Evolutionary conservation across 1,284 basidiomycete species (phyloP).

Genomic region (Sanghuangporus baumii): DNA sequence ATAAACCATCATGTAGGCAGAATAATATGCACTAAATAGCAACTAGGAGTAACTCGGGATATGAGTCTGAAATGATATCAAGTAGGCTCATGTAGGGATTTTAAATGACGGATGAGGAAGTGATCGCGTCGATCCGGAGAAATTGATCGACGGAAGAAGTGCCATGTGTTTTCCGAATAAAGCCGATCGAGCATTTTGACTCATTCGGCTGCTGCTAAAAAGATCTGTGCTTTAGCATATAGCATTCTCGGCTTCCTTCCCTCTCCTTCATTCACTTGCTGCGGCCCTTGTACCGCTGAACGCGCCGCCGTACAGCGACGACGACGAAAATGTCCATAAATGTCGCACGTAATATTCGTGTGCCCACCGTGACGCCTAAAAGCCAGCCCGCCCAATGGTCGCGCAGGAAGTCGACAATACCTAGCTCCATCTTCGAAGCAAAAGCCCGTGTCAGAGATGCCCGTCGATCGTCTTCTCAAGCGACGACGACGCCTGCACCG

Average conservation of each 20-base stretch:
- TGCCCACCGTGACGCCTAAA: constrained; percentile 5
- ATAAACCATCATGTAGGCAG: too few relatives aligned
- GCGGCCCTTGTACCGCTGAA: background rate
- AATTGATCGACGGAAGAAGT: background rate
- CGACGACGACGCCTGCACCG: constrained; percentile 56
- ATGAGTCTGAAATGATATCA: background rate
- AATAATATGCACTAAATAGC: background rate
- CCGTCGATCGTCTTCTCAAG: constrained; percentile 41
- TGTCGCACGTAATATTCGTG: constrained; percentile 13
- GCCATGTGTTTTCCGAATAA: constrained; percentile 7
- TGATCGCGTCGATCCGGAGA: background rate
- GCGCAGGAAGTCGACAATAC: constrained; percentile 22
- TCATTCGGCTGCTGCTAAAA: constrained; percentile 5
- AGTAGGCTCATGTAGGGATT: background rate
- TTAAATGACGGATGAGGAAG: background rate
- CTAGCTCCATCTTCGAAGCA: constrained; percentile 57
- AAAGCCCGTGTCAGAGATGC: constrained; percentile 68
- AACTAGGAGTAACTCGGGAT: background rate
- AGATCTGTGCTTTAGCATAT: background rate
- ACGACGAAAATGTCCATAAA: constrained; percentile 8
- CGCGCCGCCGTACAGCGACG: constrained; percentile 1
- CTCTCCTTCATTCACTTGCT: background rate
- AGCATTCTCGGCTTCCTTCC: background rate
- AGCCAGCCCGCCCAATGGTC: constrained; percentile 9
- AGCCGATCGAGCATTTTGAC: constrained; percentile 7